A percentile compares a stretch with the other conserved stretches of the same genome.
phyloP scores from a whole-genome alignment of 805 yeast species.

The Diddensiella caesifluorescens region DNA sequence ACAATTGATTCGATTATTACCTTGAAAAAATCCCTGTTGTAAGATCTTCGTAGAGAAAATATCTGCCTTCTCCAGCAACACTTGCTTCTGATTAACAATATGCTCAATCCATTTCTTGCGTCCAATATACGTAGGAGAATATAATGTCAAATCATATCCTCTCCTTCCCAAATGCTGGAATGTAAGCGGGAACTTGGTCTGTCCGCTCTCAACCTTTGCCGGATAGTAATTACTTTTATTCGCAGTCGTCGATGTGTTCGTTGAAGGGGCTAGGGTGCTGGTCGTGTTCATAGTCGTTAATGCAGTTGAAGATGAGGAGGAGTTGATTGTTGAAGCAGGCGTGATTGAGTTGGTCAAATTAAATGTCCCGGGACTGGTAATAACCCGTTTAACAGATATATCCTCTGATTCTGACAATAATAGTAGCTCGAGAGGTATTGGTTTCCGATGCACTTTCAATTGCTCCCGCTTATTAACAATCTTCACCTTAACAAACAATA shows the following conservation, averaged over 20 bases:
- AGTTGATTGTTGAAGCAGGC: too few relatives aligned
- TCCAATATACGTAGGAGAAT: slow-evolving; percentile 41
- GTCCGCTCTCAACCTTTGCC: too few relatives aligned
- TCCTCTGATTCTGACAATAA: slow-evolving; percentile 65
- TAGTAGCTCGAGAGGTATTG: slow-evolving; percentile 33
- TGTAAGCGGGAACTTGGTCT: slow-evolving; percentile 40
- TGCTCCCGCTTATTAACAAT: slow-evolving; percentile 86
- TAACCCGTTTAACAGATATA: slow-evolving; percentile 49
- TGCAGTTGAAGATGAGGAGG: too few relatives aligned
- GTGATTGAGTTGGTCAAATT: too few relatives aligned
- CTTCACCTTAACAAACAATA: slow-evolving; percentile 80
- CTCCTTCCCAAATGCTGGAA: slow-evolving; percentile 47
- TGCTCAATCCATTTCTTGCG: slow-evolving; percentile 79
- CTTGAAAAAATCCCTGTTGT: slow-evolving; percentile 69
- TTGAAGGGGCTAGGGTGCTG: too few relatives aligned
- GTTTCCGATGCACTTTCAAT: slow-evolving; percentile 79
- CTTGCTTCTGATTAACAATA: slow-evolving; percentile 71
- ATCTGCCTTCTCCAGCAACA: slow-evolving; percentile 64
- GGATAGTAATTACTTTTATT: too few relatives aligned
- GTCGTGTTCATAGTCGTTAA: too few relatives aligned
- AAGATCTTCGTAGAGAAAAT: slow-evolving; percentile 73
- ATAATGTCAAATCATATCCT: slow-evolving; percentile 41
- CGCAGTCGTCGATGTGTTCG: too few relatives aligned
- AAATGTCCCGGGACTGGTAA: too few relatives aligned
- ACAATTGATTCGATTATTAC: slow-evolving; percentile 74